Percentiles rank a stretch among this genome's conserved stretches.
Evolutionary conservation across 1,284 basidiomycete species (phyloP).

Genomic region (Trametes versicolor): DNA sequence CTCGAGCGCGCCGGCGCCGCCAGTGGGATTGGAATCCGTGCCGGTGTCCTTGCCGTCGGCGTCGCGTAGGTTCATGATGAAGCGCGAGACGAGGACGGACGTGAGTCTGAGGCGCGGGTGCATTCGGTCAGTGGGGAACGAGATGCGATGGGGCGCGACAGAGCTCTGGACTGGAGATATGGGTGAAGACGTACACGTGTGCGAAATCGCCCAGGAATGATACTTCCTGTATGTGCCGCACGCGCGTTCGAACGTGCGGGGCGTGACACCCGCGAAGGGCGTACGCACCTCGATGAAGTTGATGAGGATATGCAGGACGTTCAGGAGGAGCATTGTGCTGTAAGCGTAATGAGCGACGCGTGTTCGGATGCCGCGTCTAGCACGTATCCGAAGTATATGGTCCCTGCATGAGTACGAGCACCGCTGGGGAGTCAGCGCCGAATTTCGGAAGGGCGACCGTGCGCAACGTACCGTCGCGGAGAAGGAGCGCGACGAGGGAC

Average conservation of each 20-base stretch:
- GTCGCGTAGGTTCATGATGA: constrained; percentile 24
- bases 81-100: constrained; percentile 19
- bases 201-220: constrained; percentile 12
- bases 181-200: background rate
- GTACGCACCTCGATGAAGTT: constrained; percentile 14
- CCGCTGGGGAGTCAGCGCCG: too few species aligned
- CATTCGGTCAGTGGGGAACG: background rate
- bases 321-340: constrained; percentile 17
- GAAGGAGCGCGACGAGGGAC: constrained; percentile 13
- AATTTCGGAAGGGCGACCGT: background rate
- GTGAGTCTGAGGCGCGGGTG: background rate
- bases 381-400: too few species aligned
- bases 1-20: background rate
- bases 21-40: background rate
- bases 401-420: too few species aligned
- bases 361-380: too few species aligned
- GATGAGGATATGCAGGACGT: constrained; percentile 17
- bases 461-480: constrained; percentile 12
- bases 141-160: background rate
- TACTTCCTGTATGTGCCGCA: background rate
- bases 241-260: too few species aligned
- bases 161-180: too few species aligned
- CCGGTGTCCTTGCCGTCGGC: constrained; percentile 15
- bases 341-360: background rate
- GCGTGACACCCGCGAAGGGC: background rate